These are phyloP conservation scores for Colletotrichum sp. DNA, from an alignment of 2,329 filamentous ascomycete genomes.

Conservation along the genomic window DNA sequence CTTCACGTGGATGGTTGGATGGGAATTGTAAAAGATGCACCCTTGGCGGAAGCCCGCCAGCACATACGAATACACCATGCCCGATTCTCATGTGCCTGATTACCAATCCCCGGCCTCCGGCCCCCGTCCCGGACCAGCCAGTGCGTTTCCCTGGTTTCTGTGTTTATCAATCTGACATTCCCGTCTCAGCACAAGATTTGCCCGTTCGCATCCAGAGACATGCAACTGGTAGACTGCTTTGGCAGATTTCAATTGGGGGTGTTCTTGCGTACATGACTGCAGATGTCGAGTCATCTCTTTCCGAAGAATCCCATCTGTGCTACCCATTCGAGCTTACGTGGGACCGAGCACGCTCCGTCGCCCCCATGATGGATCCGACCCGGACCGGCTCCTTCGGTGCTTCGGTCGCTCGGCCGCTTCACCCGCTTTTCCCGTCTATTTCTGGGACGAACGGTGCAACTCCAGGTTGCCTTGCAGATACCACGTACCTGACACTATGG, in stretches of 20 bases:
- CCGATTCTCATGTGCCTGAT: neutral
- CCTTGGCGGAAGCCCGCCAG: neutral
- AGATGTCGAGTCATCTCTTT: neutral
- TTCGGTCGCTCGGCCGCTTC: neutral
- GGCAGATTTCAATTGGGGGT: neutral
- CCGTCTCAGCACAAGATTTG: neutral
- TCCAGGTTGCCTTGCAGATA: neutral
- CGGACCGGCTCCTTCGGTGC: neutral
- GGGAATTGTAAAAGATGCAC: neutral
- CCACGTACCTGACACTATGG: neutral
- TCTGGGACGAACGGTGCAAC: neutral
- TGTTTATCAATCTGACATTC: neutral
- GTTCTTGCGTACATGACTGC: neutral
- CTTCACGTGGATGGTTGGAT: neutral
- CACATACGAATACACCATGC: neutral
- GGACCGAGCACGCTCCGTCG: neutral
- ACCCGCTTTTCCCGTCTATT: neutral
- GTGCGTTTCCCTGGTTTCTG: neutral
- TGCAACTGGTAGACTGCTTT: neutral
- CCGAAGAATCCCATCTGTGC: neutral
- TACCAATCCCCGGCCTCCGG: neutral
- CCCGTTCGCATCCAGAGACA: neutral
- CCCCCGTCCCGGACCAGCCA: neutral
- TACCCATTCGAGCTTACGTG: neutral
- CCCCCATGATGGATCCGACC: neutral